Base-by-base conservation (phyloP, 331 rosid species). In the Spiraea crenata region DNA sequence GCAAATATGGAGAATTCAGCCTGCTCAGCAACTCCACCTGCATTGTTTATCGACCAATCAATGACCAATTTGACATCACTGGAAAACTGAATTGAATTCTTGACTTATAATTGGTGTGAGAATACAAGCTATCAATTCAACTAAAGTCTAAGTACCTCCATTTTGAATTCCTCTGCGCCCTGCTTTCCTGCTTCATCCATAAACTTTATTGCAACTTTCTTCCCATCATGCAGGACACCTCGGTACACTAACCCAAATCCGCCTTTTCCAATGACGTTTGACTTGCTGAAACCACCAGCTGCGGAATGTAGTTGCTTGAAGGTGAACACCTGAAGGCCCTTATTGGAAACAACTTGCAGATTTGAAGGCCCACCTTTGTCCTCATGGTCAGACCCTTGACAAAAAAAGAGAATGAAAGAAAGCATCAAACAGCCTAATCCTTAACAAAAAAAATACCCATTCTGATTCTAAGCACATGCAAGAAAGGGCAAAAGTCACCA, bases 301-400 rank as follows among this genome's bases (percentile, higher is more conserved):
- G 99, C 95, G 51, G 97, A 93, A 84, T 91, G 89, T 44, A 93
- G 85, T 79, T 91, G 99, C 90, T 91, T 91, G 85, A 85, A 91
- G 56, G 96, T 83, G 85, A 91, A 93, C 39, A 91, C 84, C 77
- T 77, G 87, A 69, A 83, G 89, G 59, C 99, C 96, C 63, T 89
- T 82, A 67, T 82, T 89, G 38, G 82, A 70, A 78, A 76, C 78
- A 69, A 84, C 86, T 86, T 93, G 86, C 54, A 84, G 65, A 70
- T 83, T 84, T 70, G 84, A 80, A 60, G 79, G 72, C 63, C 81
- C 90, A 60, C 73, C 83, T 79, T 83, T 84, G 50, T 76, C 82
- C 60, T 77, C 86, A 61, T 57, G 5, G 71, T 76, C 84, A 56
- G 34, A 74, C 19, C 82, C 99, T 87, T 81, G 31, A 25, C 84